Base-by-base conservation (phyloP, 2,329 filamentous ascomycete species). In the Zymoseptoria passerinii region DNA sequence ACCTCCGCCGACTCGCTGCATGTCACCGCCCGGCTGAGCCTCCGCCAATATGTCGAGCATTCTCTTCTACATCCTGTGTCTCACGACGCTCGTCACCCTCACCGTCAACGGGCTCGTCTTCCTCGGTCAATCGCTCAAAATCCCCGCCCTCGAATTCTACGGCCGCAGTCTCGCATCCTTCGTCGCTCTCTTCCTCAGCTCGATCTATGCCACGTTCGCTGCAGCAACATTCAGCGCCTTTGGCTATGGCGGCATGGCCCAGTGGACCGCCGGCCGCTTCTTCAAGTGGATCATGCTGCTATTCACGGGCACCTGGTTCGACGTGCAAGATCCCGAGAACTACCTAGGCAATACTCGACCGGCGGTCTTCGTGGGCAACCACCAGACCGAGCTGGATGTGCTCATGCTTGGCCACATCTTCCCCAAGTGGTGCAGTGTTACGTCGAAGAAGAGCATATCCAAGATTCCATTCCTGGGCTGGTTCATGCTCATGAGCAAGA, bases 331-430 rank as follows among this genome's bases (percentile, higher is more conserved):
- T 60, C 58, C 62, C 57, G 62, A 63, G 29, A 60, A 67, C 28
- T 69, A 58, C 52, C 51, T 68, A 57, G 58, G 61, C 13, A 76
- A 77, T 52, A 85, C 79, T 8, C 79, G 92, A 54, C 94, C 94
- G 0, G 92, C 90, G 58, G 88, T 99, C 58, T 92, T 99, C 70
- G 81, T 99, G 66, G 89, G 88, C 48, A 97, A 97, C 76, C 94
- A 99, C 77, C 94, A 99, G 81, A 79, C 76, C 18, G 94, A 97
- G 77, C 83, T 99, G 65, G 94, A 99, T 71, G 89, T 99, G 48
- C 81, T 96, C 60, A 88, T 96, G 84, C 82, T 99, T 28, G 94
- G 91, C 62, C 79, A 81, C 74, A 84, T 96, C 69, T 97, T 96
- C 76, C 94, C 94, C 52, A 86, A 84, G 68, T 91, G 95, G 80